Percentiles rank a stretch among this genome's conserved stretches.
These are phyloP conservation scores for Pichia sp. DNA, from an alignment of 1,139 yeast species.

Conservation along the genomic window DNA sequence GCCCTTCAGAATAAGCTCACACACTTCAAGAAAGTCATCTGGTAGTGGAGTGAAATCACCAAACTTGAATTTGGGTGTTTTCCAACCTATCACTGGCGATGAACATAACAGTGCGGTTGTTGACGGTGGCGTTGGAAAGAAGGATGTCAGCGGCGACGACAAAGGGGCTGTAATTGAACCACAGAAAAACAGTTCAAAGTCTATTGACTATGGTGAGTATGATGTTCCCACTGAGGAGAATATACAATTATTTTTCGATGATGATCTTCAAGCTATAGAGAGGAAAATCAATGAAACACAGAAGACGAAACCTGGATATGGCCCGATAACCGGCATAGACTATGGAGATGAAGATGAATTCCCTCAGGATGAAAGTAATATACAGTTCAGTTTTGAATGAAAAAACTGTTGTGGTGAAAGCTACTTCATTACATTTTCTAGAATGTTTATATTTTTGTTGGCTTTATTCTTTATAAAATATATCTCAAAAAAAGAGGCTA, in stretches of 20 bases:
- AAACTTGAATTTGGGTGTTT: conserved; percentile 16
- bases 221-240: conserved; percentile 28
- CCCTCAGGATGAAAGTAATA: conserved; percentile 29
- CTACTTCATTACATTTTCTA: not conserved
- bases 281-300: conserved; percentile 13
- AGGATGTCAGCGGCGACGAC: not conserved
- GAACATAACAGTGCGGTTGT: not conserved
- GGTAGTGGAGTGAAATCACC: conserved; percentile 12
- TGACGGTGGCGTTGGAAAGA: not conserved
- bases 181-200: not conserved
- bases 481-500: not conserved
- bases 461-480: conserved; percentile 1
- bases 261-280: conserved; percentile 20
- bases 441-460: not conserved
- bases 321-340: conserved; percentile 21
- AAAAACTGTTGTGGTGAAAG: not conserved
- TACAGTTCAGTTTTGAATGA: conserved; percentile 27
- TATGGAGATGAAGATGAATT: conserved; percentile 32
- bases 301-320: conserved; percentile 16
- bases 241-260: conserved; percentile 30
- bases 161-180: not conserved
- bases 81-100: conserved; percentile 11
- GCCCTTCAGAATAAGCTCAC: conserved; percentile 12
- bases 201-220: conserved; percentile 24
- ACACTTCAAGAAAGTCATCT: not conserved